phyloP scores from a whole-genome alignment of 192 early-diverging fungal species.

The Lobulomyces angularis region DNA sequence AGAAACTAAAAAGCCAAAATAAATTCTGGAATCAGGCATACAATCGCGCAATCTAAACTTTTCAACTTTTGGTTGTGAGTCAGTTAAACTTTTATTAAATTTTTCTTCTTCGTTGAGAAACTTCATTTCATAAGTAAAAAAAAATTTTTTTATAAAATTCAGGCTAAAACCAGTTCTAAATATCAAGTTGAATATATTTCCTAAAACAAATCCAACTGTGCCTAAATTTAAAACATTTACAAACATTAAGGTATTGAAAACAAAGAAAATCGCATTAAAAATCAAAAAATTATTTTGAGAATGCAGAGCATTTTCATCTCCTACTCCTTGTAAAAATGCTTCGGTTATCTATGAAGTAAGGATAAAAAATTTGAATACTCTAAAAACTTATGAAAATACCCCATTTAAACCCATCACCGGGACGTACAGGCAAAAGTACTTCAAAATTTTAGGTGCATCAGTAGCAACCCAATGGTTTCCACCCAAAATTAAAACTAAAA shows the following conservation, averaged over 20 bases:
- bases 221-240: slow-evolving; percentile 50
- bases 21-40: no score
- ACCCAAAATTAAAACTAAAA: slow-evolving; percentile 53
- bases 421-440: slow-evolving; percentile 78
- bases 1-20: no score
- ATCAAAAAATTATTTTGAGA: slow-evolving; percentile 63
- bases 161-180: slow-evolving; percentile 64
- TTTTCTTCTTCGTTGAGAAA: no score
- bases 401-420: slow-evolving; percentile 93
- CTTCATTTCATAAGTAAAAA: no score
- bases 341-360: no score
- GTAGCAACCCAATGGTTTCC: no score
- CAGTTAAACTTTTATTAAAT: no score
- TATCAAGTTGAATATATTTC: slow-evolving; percentile 74
- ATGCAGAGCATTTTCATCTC: slow-evolving; percentile 43
- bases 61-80: no score
- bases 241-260: slow-evolving; percentile 40
- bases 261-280: slow-evolving; percentile 57
- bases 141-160: slow-evolving; percentile 51
- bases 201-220: slow-evolving; percentile 65
- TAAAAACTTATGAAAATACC: no score
- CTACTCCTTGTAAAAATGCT: slow-evolving; percentile 82
- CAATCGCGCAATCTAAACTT: no score
- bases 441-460: slow-evolving; percentile 42
- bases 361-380: no score